Conservation (phyloP, 2,329 filamentous ascomycete species). For the Blumeria hordei region DNA sequence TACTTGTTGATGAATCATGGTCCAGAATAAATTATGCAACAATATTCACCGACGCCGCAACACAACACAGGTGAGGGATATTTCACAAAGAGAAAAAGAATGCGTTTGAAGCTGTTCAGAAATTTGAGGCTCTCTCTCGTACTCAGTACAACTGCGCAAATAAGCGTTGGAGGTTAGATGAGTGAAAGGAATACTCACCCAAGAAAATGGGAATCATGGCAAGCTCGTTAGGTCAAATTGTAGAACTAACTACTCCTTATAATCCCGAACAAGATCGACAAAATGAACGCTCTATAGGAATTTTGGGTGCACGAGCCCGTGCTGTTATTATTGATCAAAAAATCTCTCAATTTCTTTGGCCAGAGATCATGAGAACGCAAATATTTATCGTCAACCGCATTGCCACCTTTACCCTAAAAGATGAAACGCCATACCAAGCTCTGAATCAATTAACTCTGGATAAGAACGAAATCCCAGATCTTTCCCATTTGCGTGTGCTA, state of each 20-base stretch:
- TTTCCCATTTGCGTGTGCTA: not conserved
- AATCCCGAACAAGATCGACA: not conserved
- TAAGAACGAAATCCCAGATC: conserved; percentile 1
- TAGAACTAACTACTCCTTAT: not conserved
- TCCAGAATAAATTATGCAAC: not conserved
- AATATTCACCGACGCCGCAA: not conserved
- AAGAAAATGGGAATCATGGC: not conserved
- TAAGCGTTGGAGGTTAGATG: not conserved
- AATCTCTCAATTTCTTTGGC: conserved; percentile 1
- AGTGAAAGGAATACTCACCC: not conserved
- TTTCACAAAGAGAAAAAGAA: not conserved
- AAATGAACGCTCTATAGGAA: not conserved
- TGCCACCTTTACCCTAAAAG: not conserved
- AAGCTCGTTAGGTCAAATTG: not conserved
- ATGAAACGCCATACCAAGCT: not conserved
- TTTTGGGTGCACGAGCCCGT: not conserved
- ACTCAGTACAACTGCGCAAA: not conserved
- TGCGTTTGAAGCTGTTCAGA: not conserved
- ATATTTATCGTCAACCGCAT: not conserved
- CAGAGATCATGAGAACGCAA: conserved; percentile 1
- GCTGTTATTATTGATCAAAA: conserved; percentile 1
- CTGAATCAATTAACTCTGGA: not conserved
- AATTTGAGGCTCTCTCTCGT: not conserved
- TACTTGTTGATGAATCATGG: not conserved
- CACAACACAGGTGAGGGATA: not conserved